These are phyloP conservation scores for Acanthamoeba healyi DNA, from an alignment of 208 protist genomes.

Conservation along the genomic window DNA sequence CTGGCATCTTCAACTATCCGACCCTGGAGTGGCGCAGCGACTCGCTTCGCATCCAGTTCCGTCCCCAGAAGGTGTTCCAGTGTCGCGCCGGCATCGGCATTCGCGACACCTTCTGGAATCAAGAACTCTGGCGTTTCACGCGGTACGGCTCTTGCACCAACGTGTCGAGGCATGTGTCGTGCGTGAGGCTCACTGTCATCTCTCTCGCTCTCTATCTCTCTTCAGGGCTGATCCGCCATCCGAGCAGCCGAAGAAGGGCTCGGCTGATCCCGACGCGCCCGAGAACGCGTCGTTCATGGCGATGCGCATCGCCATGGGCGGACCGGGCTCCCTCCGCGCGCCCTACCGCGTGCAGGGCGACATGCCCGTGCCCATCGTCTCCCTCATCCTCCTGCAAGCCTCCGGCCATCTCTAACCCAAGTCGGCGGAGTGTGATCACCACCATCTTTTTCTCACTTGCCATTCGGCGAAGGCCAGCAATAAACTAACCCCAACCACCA, in stretches of 20 bases:
- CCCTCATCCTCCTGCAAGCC: constrained; percentile 2
- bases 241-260: not conserved
- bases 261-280: not conserved
- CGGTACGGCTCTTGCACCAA: not conserved
- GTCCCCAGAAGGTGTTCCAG: constrained; percentile 4
- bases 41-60: not conserved
- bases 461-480: no score
- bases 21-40: not conserved
- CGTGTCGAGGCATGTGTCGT: not conserved
- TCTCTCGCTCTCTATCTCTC: not conserved
- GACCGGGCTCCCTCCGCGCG: not conserved
- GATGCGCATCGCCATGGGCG: not conserved
- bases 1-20: not conserved
- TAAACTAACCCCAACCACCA: no score
- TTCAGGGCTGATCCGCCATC: not conserved
- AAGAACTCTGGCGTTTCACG: not conserved
- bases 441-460: no score
- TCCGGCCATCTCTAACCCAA: not conserved
- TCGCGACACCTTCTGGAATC: constrained; percentile 3
- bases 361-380: not conserved
- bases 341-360: constrained; percentile 9
- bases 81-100: not conserved
- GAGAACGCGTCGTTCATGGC: not conserved
- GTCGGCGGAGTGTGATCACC: not conserved
- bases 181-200: not conserved